These are phyloP conservation scores for Magnusiomyces tetraspermus DNA, from an alignment of 1,139 yeast genomes.

Conservation along the genomic window DNA sequence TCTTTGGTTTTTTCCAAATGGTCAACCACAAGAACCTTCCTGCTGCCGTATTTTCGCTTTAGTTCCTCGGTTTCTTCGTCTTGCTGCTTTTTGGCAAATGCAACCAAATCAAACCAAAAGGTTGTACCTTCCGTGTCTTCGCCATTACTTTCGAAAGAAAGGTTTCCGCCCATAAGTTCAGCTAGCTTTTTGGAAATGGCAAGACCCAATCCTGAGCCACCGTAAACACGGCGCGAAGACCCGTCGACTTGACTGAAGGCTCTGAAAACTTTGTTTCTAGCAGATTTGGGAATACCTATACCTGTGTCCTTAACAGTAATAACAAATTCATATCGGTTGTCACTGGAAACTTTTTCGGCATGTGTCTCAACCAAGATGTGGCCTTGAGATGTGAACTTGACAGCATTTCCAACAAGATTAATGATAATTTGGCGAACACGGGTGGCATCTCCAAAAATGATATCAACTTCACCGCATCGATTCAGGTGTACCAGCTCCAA, in stretches of 20 bases:
- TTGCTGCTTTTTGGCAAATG: constrained; percentile 21
- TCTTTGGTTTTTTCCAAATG: constrained; percentile 30
- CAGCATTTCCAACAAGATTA: constrained; percentile 49
- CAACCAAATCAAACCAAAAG: constrained; percentile 39
- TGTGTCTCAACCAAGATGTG: constrained; percentile 38
- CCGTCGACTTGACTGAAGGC: constrained; percentile 57
- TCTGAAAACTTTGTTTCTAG: constrained; percentile 44
- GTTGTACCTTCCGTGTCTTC: constrained; percentile 41
- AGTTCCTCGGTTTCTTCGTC: constrained; percentile 16
- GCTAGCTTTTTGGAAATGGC: constrained; percentile 51
- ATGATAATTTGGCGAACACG: constrained; percentile 46
- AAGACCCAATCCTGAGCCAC: constrained; percentile 54
- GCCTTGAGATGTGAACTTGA: constrained; percentile 45
- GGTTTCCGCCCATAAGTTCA: constrained; percentile 49
- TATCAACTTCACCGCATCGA: constrained; percentile 37
- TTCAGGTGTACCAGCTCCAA: constrained; percentile 44
- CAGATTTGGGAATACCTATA: constrained; percentile 48
- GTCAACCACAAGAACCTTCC: constrained; percentile 35
- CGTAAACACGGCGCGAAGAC: constrained; percentile 46
- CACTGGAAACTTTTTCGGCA: constrained; percentile 31
- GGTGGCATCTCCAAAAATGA: constrained; percentile 44
- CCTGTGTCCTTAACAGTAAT: constrained; percentile 48
- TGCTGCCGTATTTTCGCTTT: constrained; percentile 19
- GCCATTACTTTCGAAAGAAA: constrained; percentile 44
- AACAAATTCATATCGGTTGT: constrained; percentile 37